Evolutionary conservation across 164 flowering plant species (phyloP).

Genomic region (Paratinospora sagittata): DNA sequence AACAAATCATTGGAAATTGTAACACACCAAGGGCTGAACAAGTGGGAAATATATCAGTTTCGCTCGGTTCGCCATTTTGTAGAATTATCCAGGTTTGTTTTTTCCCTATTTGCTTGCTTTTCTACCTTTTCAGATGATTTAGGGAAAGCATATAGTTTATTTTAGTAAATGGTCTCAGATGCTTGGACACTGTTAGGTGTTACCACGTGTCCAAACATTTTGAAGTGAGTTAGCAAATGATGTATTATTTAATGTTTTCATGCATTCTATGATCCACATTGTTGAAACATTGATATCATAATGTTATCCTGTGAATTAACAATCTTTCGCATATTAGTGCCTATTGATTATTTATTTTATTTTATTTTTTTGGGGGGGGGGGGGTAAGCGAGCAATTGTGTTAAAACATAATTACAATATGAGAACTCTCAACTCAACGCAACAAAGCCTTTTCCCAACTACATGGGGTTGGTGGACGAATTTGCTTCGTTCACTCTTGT

Average conservation of each 20-base stretch:
- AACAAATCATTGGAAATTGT: not conserved
- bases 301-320: not conserved
- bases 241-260: not conserved
- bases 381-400: not conserved
- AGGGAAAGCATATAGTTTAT: not conserved
- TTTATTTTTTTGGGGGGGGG: not conserved
- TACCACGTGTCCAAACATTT: not conserved
- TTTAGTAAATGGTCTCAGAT: not conserved
- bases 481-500: too few relatives aligned
- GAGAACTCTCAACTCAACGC: too few relatives aligned
- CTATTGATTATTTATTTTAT: not conserved
- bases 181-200: too few relatives aligned
- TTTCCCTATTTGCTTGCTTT: not conserved
- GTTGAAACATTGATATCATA: not conserved
- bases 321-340: not conserved
- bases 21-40: not conserved
- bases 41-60: not conserved
- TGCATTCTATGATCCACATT: not conserved
- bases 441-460: too few relatives aligned
- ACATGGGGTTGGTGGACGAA: too few relatives aligned
- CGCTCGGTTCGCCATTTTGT: conserved; percentile 3
- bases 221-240: not conserved
- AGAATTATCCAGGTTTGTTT: conserved; percentile 6
- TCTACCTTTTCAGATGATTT: not conserved
- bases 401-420: not conserved